Base-by-base conservation (phyloP, 2,329 filamentous ascomycete genomes). In the Hymenotorrendiella dingleyae region DNA sequence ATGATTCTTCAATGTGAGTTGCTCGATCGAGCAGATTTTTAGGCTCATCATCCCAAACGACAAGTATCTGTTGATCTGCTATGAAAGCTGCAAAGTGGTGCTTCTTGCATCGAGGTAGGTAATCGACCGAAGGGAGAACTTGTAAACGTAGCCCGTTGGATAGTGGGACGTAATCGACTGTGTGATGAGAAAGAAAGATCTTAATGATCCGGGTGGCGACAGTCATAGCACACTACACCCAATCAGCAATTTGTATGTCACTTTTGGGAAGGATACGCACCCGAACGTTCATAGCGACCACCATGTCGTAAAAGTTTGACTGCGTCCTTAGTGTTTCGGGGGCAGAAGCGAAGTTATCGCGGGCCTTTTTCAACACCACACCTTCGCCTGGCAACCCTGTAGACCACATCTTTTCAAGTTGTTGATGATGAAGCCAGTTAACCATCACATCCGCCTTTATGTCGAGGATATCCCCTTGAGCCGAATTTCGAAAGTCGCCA, bases 221-320 rank as follows among this genome's bases (percentile, higher is more conserved):
- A 3, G 81, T 85, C 73, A 84, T 81, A 38, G 80, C 80, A 54
- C 73, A 78, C 75, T 82, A 35, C n/a, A n/a, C n/a, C n/a, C n/a
- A n/a, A n/a, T n/a, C n/a, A n/a, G n/a, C n/a, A n/a, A n/a, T n/a
- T n/a, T n/a, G n/a, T n/a, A n/a, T n/a, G n/a, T n/a, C n/a, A n/a
- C n/a, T n/a, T n/a, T n/a, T n/a, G n/a, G n/a, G 11, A 14, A 27
- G 14, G 7, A n/a, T 7, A 62, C 68, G 50, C 65, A 76, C 74
- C 57, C 67, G 65, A 42, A 78, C 73, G 48, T 80, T 79, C 47
- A 80, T 58, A 14, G 60, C 57, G 40, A 64, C 53, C 10, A 75
- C 60, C 22, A 70, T 66, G 30, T 74, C 67, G 53, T 68, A 75
- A 42, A 80, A 69, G 29, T 67, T 67, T 1, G 62, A 59, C 30